Conservation (phyloP, 805 yeast species). For the Wickerhamiella allomyrinae region DNA sequence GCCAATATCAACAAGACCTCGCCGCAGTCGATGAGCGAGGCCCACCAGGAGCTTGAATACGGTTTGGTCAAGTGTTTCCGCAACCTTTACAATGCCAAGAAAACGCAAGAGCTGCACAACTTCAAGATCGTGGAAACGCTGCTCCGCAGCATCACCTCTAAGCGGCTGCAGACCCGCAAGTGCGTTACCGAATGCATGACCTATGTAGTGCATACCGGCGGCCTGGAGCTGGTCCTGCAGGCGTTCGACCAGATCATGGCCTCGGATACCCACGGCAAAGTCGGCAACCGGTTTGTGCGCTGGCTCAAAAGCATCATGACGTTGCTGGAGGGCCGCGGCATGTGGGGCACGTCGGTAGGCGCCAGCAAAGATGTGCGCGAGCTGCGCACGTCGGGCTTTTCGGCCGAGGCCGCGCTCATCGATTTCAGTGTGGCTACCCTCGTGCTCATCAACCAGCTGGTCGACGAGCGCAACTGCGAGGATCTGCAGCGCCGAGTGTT, state of each 20-base stretch:
- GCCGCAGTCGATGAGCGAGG: slow-evolving; percentile 25
- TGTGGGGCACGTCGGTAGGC: slow-evolving; percentile 81
- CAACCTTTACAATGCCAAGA: slow-evolving; percentile 50
- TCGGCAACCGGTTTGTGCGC: slow-evolving; percentile 43
- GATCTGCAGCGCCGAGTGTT: slow-evolving; percentile 32
- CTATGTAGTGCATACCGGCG: slow-evolving; percentile 35
- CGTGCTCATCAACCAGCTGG: slow-evolving; percentile 52
- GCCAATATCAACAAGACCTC: slow-evolving; percentile 34
- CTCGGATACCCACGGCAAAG: slow-evolving; percentile 4
- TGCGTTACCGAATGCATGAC: slow-evolving; percentile 66
- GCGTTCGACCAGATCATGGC: slow-evolving; percentile 29
- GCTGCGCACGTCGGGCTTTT: slow-evolving; percentile 21
- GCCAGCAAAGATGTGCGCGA: slow-evolving; percentile 66
- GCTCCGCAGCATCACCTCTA: slow-evolving; percentile 59
- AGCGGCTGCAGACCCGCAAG: slow-evolving; percentile 60
- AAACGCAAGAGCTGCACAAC: slow-evolving; percentile 35
- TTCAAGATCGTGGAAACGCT: slow-evolving; percentile 44
- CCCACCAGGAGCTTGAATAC: slow-evolving; percentile 52
- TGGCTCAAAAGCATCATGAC: slow-evolving; percentile 58
- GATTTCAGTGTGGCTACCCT: slow-evolving; percentile 64
- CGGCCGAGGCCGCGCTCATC: slow-evolving; percentile 44
- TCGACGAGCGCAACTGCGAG: slow-evolving; percentile 17
- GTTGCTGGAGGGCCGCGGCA: slow-evolving; percentile 74
- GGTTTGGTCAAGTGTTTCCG: slow-evolving; percentile 65
- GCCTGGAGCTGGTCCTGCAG: slow-evolving; percentile 43